phyloP scores from a whole-genome alignment of 495 filamentous ascomycete genomes.

The Penicillium desertorum region DNA sequence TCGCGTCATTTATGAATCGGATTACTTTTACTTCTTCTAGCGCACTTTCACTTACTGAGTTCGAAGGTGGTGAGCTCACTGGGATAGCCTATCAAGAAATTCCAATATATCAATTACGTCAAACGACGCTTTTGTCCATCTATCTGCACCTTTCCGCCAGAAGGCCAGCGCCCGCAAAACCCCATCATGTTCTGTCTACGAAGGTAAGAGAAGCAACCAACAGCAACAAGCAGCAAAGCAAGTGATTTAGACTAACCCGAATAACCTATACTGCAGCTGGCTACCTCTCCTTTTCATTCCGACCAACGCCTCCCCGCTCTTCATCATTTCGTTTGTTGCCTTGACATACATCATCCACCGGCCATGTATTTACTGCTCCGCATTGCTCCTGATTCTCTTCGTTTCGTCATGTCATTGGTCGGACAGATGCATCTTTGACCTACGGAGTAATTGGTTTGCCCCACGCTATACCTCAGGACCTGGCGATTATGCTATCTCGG shows the following conservation, averaged over 20 bases:
- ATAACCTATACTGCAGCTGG: constrained; percentile 49
- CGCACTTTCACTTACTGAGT: neutral
- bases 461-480: constrained; percentile 52
- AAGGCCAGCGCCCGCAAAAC: constrained; percentile 10
- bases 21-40: constrained; percentile 1
- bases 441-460: constrained; percentile 79
- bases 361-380: constrained; percentile 87
- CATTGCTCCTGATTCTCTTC: constrained; percentile 85
- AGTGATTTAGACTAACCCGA: neutral
- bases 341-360: constrained; percentile 88
- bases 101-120: neutral
- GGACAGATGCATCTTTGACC: constrained; percentile 84
- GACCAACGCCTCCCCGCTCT: constrained; percentile 76
- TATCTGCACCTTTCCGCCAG: neutral
- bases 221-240: neutral
- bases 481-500: constrained; percentile 18
- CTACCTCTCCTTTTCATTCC: constrained; percentile 49
- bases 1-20: constrained; percentile 3
- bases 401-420: constrained; percentile 88
- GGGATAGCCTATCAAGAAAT: neutral
- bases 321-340: constrained; percentile 87
- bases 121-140: neutral
- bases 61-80: neutral
- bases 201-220: constrained; percentile 52
- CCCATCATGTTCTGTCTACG: constrained; percentile 76